Evolutionary conservation across 2,329 filamentous ascomycete species (phyloP).

Genomic region (Lomentospora prolificans): DNA sequence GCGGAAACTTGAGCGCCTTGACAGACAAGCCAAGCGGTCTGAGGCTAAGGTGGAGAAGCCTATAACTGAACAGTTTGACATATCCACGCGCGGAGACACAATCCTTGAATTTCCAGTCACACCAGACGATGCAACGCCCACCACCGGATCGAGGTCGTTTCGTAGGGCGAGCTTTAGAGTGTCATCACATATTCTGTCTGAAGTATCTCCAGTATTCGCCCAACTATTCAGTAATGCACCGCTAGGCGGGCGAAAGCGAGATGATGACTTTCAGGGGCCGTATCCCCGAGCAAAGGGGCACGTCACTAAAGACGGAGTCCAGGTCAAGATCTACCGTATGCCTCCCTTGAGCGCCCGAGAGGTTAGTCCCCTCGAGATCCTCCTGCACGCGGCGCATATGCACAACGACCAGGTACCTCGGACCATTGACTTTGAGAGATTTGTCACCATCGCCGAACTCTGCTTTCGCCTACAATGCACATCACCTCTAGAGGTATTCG

Average conservation of each 20-base stretch:
- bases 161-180: conserved; percentile 30
- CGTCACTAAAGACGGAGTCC: conserved; percentile 26
- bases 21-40: conserved; percentile 20
- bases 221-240: conserved; percentile 29
- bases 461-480: conserved; percentile 42
- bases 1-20: conserved; percentile 30
- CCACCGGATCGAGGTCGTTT: not conserved
- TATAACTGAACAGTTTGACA: conserved; percentile 29
- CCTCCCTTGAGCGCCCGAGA: conserved; percentile 37
- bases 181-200: conserved; percentile 38
- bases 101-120: conserved; percentile 38
- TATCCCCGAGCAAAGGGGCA: conserved; percentile 12
- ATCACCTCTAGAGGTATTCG: conserved; percentile 36
- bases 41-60: conserved; percentile 27
- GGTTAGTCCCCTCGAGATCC: conserved; percentile 29
- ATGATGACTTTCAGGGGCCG: not conserved
- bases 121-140: conserved; percentile 16
- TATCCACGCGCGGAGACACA: conserved; percentile 35
- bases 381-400: conserved; percentile 42
- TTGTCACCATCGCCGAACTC: conserved; percentile 41
- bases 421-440: conserved; percentile 35
- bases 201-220: conserved; percentile 42
- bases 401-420: conserved; percentile 35
- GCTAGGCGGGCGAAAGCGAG: conserved; percentile 17
- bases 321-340: conserved; percentile 40